phyloP scores from a whole-genome alignment of 164 flowering plant species.

The Warburgia ugandensis region DNA sequence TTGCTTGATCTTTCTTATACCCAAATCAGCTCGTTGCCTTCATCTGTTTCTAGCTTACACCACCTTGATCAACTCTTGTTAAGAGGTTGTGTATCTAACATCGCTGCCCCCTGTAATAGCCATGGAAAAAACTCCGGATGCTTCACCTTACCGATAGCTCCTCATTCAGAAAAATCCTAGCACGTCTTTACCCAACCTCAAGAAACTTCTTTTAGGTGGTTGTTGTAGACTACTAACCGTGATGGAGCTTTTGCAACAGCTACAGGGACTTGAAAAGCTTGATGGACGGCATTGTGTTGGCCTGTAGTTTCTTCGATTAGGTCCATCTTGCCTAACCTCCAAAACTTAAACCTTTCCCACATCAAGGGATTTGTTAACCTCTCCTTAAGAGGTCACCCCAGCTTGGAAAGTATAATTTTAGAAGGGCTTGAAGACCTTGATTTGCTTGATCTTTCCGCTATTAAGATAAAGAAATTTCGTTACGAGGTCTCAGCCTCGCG shows the following conservation, averaged over 20 bases:
- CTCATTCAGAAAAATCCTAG: not conserved
- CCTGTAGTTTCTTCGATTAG: not conserved
- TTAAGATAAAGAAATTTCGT: not conserved
- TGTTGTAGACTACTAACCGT: not conserved
- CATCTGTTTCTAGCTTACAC: not conserved
- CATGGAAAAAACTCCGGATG: not conserved
- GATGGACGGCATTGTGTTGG: not conserved
- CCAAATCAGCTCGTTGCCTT: not conserved
- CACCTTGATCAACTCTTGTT: not conserved
- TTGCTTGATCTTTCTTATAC: conserved; percentile 1
- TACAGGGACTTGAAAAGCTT: not conserved
- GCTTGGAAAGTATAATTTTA: not conserved
- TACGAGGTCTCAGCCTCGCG: not conserved
- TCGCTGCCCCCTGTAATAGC: not conserved
- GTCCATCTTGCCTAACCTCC: not conserved
- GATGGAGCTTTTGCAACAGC: not conserved
- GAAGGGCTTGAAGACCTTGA: not conserved
- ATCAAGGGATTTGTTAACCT: not conserved
- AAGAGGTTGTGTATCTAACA: not conserved
- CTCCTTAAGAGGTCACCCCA: not conserved
- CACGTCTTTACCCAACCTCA: not conserved
- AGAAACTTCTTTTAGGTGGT: not conserved
- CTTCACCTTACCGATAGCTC: not conserved
- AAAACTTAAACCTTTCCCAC: not conserved
- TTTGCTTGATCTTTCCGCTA: not conserved